A percentile compares a stretch with the other conserved stretches of the same genome.
phyloP scores from a whole-genome alignment of 2,329 filamentous ascomycete species.

The Penicillium sp. region DNA sequence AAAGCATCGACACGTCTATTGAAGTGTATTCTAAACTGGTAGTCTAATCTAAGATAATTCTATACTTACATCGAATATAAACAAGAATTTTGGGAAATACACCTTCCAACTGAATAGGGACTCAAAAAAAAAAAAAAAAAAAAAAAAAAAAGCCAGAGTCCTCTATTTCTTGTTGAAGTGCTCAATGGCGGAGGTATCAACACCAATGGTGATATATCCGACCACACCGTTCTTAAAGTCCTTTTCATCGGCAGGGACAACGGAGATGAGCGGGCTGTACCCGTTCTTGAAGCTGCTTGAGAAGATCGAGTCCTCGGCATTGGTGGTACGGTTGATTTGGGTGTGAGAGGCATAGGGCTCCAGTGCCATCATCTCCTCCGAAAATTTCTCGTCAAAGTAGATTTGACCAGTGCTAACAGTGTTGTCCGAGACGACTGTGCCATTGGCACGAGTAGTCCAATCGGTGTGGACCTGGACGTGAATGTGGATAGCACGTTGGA shows the following conservation, averaged over 20 bases:
- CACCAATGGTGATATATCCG: constrained; percentile 41
- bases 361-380: constrained; percentile 37
- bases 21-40: neutral
- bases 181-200: constrained; percentile 26
- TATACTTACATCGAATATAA: too few species aligned
- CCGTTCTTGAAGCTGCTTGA: constrained; percentile 22
- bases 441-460: constrained; percentile 28
- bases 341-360: constrained; percentile 41
- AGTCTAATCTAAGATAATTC: neutral
- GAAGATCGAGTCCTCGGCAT: constrained; percentile 24
- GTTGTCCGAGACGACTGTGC: constrained; percentile 32
- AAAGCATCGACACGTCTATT: too few species aligned
- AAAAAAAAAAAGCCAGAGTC: too few species aligned
- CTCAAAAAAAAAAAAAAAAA: too few species aligned
- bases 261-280: constrained; percentile 35
- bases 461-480: constrained; percentile 51
- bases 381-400: constrained; percentile 35
- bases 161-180: constrained; percentile 6
- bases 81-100: neutral
- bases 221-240: constrained; percentile 42
- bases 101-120: neutral
- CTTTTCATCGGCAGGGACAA: constrained; percentile 39
- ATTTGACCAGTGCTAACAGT: constrained; percentile 39
- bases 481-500: constrained; percentile 50
- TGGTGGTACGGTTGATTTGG: constrained; percentile 41